Evolutionary conservation across 305 asterid genomes (phyloP), one percentile per base, ranked within the genome.

Genomic region (Stenogyne calaminthoides): DNA sequence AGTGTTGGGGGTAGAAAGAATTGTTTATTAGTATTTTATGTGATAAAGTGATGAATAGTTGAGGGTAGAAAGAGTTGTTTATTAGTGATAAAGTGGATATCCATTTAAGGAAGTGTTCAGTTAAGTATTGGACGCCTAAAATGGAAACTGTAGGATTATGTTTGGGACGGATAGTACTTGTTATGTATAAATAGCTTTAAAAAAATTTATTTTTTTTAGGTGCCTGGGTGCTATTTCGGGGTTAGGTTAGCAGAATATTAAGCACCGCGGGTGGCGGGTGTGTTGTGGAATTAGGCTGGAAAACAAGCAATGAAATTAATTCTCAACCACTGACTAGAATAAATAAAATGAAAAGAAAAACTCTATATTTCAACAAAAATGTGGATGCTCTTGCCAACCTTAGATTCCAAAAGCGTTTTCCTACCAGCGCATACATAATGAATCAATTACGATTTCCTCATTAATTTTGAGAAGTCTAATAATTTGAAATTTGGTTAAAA

Each of bases 261-360:
- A 8, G 25, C 22, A 56, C 64, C n/a, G n/a, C n/a, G n/a, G n/a
- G n/a, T n/a, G n/a, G n/a, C n/a, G n/a, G n/a, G n/a, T n/a, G n/a
- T n/a, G n/a, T n/a, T n/a, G 1, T 52, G 44, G 14, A 18, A 54
- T 54, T 54, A 18, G 68, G 59, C 59, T 42, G 20, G 75, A 71
- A 71, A 60, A 44, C 61, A 71, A 59, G 76, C 22, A 49, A 15
- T 25, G 58, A 19, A 9, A 27, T 44, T 44, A 49, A 47, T 22
- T 71, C 47, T 6, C 67, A 42, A 70, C 47, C 61, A 67, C 72
- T 15, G 1, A 55, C 32, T 44, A 25, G 29, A 11, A n/a, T n/a
- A n/a, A 10, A 44, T 10, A 44, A 44, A 11, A 60, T n/a, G 16
- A 37, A 37, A 0, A 37, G 10, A 37, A 8, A 7, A 32, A 15